A percentile compares a stretch with the other conserved stretches of the same genome.
These are phyloP conservation scores for Antitrichia curtipendula DNA, from an alignment of 225 moss, liverwort and hornwort species.

Conservation along the genomic window DNA sequence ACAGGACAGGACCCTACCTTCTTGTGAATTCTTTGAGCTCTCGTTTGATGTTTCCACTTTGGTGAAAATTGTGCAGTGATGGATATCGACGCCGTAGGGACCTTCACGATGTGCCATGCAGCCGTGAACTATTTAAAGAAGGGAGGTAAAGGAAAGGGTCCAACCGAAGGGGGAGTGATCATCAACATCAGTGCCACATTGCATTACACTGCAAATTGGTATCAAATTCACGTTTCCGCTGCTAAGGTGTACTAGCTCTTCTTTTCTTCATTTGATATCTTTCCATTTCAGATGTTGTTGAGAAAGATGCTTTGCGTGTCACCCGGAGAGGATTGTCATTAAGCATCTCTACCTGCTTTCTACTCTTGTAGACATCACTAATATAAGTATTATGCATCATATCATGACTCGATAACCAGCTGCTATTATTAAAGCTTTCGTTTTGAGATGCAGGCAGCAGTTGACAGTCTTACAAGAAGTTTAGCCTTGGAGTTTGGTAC, in stretches of 20 bases:
- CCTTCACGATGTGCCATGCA: conserved; percentile 86
- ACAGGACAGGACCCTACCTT: background rate
- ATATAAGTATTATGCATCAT: background rate
- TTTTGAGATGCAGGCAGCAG: conserved; percentile 56
- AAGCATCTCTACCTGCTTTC: background rate
- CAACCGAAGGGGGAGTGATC: conserved; percentile 53
- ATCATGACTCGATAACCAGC: background rate
- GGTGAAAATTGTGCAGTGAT: conserved; percentile 48
- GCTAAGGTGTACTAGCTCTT: conserved; percentile 52
- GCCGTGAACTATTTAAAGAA: conserved; percentile 67
- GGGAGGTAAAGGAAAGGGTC: conserved; percentile 70
- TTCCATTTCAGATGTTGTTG: background rate
- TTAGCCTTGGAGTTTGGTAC: conserved; percentile 88
- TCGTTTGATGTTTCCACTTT: background rate
- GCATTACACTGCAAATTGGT: conserved; percentile 74
- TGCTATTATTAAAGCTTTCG: background rate
- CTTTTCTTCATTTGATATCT: background rate
- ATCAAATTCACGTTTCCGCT: conserved; percentile 80
- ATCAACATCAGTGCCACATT: conserved; percentile 84
- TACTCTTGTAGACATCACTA: background rate
- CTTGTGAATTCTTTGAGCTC: background rate
- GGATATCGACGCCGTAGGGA: conserved; percentile 84
- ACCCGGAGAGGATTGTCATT: background rate
- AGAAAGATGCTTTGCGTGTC: background rate
- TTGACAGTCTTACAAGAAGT: conserved; percentile 75